phyloP scores from a whole-genome alignment of 2,329 filamentous ascomycete species.

The Colletotrichum lupini region DNA sequence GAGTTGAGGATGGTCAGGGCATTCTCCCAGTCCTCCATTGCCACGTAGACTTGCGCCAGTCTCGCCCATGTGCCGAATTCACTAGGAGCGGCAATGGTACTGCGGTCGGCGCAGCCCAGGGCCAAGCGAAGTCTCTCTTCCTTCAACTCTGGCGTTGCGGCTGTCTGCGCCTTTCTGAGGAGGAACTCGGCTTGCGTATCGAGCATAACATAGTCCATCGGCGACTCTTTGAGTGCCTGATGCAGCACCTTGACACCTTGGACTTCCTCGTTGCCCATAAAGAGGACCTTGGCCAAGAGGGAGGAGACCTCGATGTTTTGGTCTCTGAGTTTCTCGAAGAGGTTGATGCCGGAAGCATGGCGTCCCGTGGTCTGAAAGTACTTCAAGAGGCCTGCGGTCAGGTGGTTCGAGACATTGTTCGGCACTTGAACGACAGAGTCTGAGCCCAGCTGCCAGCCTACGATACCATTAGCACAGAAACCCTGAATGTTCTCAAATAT shows the following conservation, averaged over 20 bases:
- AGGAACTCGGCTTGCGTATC: slow-evolving; percentile 95
- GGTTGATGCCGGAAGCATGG: slow-evolving; percentile 94
- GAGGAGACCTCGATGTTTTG: slow-evolving; percentile 96
- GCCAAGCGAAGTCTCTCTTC: slow-evolving; percentile 84
- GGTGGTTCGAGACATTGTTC: slow-evolving; percentile 94
- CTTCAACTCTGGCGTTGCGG: slow-evolving; percentile 64
- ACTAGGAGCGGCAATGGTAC: slow-evolving; percentile 93
- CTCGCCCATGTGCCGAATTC: slow-evolving; percentile 98
- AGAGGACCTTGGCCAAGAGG: slow-evolving; percentile 87
- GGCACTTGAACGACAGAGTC: slow-evolving; percentile 98
- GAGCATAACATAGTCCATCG: slow-evolving; percentile 97
- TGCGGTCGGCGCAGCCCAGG: slow-evolving; percentile 91
- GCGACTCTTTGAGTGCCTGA: slow-evolving; percentile 87
- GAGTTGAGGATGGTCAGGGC: slow-evolving; percentile 96
- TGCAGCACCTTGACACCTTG: slow-evolving; percentile 89
- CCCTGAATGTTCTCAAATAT: neutral
- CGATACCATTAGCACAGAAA: slow-evolving; percentile 35
- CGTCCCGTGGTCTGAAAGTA: slow-evolving; percentile 97
- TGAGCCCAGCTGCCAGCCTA: slow-evolving; percentile 94
- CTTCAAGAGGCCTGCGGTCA: slow-evolving; percentile 91
- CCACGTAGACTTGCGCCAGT: slow-evolving; percentile 91
- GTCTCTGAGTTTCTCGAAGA: slow-evolving; percentile 94
- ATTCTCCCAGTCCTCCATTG: slow-evolving; percentile 95
- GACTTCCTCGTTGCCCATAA: slow-evolving; percentile 98
- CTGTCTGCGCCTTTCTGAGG: slow-evolving; percentile 79